Base-by-base conservation (phyloP, 805 yeast species). In the Candida michaelii region DNA sequence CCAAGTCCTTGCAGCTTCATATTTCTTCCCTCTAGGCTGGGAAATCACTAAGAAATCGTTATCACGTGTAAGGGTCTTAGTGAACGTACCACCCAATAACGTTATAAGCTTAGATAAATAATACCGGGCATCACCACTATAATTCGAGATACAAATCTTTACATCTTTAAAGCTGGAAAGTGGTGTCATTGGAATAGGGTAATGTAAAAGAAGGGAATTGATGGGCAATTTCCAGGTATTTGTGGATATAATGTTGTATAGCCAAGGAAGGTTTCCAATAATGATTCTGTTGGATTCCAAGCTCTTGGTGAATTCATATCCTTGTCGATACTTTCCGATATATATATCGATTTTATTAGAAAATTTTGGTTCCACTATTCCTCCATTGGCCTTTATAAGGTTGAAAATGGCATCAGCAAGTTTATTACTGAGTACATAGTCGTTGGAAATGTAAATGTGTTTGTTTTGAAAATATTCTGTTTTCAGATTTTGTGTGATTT, bases 41-140 rank as follows among this genome's bases (percentile, higher is more conserved):
- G 89, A 83, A 1, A 87, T 79, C 3, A 91, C 72, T 24, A 91
- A 67, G 58, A 81, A 87, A 4, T 95, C 83, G 52, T 88, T 87
- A 8, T 73, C 73, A 36, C 71, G 72, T 15, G 82, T 80, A 37
- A 85, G 63, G 0, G 85, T 78, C 40, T 77, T 77, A 1, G 95
- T 83, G 59, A 85, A 88, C 0, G 63, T 63, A 0, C 91, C 97
- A 2, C 98, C 97, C 53, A 88, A 57, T 0, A 83, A 70, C 15
- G 69, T 69, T 3, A 85, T 77, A 10, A 91, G 65, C 36, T 71
- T 71, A 41, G 82, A 80, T 27, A 93, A 63, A 53, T 88, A 91
- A 29, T 69, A 65, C 32, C 99, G 66, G 1, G 95, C 85, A 55
- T 85, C 93, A 0, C 97, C 97, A 16, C 85, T 77, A 56, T 86